Percentiles rank a stretch among this genome's conserved stretches.
These are phyloP conservation scores for Phialemoniopsis sp. DNA, from an alignment of 2,329 filamentous ascomycete species.

Conservation along the genomic window DNA sequence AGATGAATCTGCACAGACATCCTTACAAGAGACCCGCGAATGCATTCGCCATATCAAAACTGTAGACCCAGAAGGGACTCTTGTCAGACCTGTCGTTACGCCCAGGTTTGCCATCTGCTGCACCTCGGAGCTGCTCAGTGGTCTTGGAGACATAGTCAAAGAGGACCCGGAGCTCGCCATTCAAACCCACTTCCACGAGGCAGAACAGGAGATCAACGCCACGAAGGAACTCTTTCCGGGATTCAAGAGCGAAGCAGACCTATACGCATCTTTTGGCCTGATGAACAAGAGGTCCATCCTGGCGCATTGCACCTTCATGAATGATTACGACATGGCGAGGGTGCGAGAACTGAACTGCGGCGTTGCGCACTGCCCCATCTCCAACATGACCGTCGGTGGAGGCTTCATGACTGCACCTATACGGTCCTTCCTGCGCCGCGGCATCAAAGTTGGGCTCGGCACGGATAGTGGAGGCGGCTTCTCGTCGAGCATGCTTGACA, in stretches of 20 bases:
- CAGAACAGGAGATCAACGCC: conserved; percentile 52
- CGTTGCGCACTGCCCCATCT: conserved; percentile 60
- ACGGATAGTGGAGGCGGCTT: conserved; percentile 63
- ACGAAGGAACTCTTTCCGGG: conserved; percentile 52
- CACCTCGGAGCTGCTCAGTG: conserved; percentile 44
- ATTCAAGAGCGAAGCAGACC: conserved; percentile 52
- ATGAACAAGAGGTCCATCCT: conserved; percentile 54
- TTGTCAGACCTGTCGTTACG: conserved; percentile 48
- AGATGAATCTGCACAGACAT: conserved; percentile 40
- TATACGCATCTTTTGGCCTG: conserved; percentile 53
- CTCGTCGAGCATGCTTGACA: conserved; percentile 54
- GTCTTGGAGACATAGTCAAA: conserved; percentile 49
- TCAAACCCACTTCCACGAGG: conserved; percentile 67
- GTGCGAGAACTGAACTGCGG: conserved; percentile 47
- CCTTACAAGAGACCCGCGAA: conserved; percentile 41
- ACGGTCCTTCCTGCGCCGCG: conserved; percentile 49
- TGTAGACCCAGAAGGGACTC: conserved; percentile 35
- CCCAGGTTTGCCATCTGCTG: conserved; percentile 61
- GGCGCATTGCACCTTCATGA: conserved; percentile 63
- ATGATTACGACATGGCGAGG: conserved; percentile 46
- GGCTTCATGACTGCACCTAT: conserved; percentile 61
- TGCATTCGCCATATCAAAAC: conserved; percentile 42
- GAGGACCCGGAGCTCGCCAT: conserved; percentile 47
- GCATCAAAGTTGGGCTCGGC: conserved; percentile 62
- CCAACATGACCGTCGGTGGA: conserved; percentile 59